phyloP scores from a whole-genome alignment of 768 basidiomycete species.

The Boletus vinaceobasis region DNA sequence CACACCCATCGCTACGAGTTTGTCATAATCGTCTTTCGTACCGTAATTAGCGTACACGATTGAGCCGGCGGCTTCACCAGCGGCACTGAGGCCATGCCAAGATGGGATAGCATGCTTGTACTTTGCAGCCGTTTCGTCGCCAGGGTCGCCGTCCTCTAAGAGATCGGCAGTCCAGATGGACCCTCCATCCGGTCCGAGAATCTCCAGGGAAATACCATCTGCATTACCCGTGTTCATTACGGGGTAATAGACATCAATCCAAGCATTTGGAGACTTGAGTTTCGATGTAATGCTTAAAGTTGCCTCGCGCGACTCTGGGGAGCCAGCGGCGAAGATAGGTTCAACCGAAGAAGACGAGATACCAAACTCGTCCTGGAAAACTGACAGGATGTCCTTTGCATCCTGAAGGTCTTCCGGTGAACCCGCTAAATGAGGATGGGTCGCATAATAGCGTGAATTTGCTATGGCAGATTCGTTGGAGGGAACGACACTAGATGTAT shows the following conservation, averaged over 20 bases:
- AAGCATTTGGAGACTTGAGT: constrained; percentile 55
- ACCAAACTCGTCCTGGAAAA: constrained; percentile 66
- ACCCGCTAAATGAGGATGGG: constrained; percentile 72
- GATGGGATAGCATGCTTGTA: constrained; percentile 65
- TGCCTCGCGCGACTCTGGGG: constrained; percentile 59
- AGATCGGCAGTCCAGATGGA: constrained; percentile 69
- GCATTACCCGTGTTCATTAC: constrained; percentile 69
- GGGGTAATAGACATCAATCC: constrained; percentile 89
- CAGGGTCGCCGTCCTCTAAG: constrained; percentile 62
- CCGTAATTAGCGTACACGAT: constrained; percentile 83
- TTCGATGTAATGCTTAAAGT: constrained; percentile 54
- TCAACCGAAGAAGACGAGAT: constrained; percentile 38
- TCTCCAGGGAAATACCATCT: constrained; percentile 61
- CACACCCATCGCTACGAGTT: constrained; percentile 60
- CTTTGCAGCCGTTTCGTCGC: constrained; percentile 69
- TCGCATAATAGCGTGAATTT: constrained; percentile 56
- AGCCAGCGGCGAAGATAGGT: constrained; percentile 71
- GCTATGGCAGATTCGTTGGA: constrained; percentile 53
- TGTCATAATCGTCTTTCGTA: constrained; percentile 63
- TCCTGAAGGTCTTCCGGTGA: constrained; percentile 57
- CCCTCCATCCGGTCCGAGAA: constrained; percentile 54
- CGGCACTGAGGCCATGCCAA: constrained; percentile 84
- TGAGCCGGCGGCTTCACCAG: constrained; percentile 69
- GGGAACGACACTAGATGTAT: constrained; percentile 47
- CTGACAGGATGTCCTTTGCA: constrained; percentile 61